phyloP scores from a whole-genome alignment of 2,329 filamentous ascomycete species.

The Leptographium procerum region DNA sequence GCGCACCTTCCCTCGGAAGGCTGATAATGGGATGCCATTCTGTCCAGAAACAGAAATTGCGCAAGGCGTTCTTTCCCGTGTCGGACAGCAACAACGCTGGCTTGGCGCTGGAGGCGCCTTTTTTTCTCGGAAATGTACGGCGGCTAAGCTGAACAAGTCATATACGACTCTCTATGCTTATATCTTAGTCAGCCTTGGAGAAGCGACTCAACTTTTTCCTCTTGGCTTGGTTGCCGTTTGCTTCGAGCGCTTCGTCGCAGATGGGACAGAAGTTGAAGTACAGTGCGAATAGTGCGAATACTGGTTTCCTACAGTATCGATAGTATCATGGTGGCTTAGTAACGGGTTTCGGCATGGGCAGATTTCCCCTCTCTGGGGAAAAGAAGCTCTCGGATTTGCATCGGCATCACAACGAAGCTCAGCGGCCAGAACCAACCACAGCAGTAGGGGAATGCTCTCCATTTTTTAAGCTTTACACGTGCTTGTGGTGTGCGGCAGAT shows the following conservation, averaged over 20 bases:
- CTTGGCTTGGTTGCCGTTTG: too few relatives aligned
- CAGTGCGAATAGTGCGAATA: neutral
- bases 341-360: too few relatives aligned
- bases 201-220: too few relatives aligned
- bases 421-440: neutral
- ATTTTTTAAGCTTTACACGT: neutral
- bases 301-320: too few relatives aligned
- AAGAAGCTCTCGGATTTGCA: conserved; percentile 11
- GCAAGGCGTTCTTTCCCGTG: neutral
- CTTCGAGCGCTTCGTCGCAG: too few relatives aligned
- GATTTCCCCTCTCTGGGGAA: neutral
- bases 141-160: neutral
- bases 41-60: neutral
- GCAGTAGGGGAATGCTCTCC: neutral
- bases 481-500: neutral
- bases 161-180: too few relatives aligned
- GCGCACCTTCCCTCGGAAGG: neutral
- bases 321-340: too few relatives aligned
- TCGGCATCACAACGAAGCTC: conserved; percentile 11
- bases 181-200: too few relatives aligned
- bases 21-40: neutral
- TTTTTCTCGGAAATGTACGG: neutral
- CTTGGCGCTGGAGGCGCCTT: neutral
- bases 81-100: neutral
- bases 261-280: neutral